Evolutionary conservation across 2,329 filamentous ascomycete genomes (phyloP), one percentile per base, ranked within the genome.

Genomic region (Westerdykella ornata): DNA sequence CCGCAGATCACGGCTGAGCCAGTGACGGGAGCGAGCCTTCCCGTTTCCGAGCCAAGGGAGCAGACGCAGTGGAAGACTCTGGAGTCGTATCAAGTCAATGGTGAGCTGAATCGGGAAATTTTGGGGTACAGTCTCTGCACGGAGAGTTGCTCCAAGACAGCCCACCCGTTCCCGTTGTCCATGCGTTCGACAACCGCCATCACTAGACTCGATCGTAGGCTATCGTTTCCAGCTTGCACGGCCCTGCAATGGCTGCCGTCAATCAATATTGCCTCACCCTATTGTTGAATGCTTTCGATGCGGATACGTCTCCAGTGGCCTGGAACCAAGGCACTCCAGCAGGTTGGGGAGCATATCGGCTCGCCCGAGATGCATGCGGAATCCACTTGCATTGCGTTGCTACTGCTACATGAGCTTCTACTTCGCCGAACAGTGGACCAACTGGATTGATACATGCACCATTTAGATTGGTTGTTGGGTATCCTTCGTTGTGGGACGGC

Each of bases 121-220:
- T 11, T 26, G 22, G 22, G 22, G 12, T 26, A 11, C 22, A 11
- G 22, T 7, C 8, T 26, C 22, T 26, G 7, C 22, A 11, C 22
- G 12, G 22, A 11, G 22, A 26, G 22, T 9, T 7, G 12, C 3
- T 3, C 8, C 8, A 26, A 26, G 22, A 26, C 22, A 26, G 8
- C 7, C 8, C 8, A 8, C 7, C 8, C 12, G 4, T 26, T 11
- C 22, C 12, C 22, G 7, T 11, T 9, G 22, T 7, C 22, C 41
- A 41, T 47, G 45, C n/a, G n/a, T 37, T 44, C 8, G 36, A 44
- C 18, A 41, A 36, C 38, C 35, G 38, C n/a, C 17, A 18, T 28
- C 32, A 28, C 32, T 18, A 7, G 14, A 13, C 14, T 30, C n/a
- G 36, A 2, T 20, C 28, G n/a, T 35, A 28, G 13, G 8, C 26